Percentiles rank a stretch among this genome's conserved stretches.
phyloP scores from a whole-genome alignment of 768 basidiomycete species.

The Russula olivacea region DNA sequence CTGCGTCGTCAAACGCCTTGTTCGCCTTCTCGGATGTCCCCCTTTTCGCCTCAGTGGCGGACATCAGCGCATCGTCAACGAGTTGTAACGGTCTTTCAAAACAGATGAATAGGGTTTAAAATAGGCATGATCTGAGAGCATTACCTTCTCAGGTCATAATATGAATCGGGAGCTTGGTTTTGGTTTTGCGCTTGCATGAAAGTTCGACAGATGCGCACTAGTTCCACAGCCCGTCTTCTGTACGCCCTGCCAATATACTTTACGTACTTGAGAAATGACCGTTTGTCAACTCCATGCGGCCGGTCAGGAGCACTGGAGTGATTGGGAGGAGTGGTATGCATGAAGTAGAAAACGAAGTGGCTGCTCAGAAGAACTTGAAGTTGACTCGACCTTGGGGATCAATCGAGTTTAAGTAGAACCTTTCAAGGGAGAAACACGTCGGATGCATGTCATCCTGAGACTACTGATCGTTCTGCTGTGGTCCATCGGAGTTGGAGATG shows the following conservation, averaged over 20 bases:
- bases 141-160: background rate
- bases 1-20: background rate
- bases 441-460: background rate
- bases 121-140: background rate
- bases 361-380: background rate
- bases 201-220: background rate
- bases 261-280: background rate
- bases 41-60: background rate
- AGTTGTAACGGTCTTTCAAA: background rate
- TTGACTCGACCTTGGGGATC: background rate
- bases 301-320: background rate
- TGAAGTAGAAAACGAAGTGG: background rate
- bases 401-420: background rate
- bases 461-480: background rate
- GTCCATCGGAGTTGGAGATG: no score
- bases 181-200: background rate
- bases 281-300: background rate
- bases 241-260: conserved; percentile 5
- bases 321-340: background rate
- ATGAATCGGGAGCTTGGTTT: background rate
- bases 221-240: conserved; percentile 1
- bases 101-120: background rate
- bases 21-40: background rate
- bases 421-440: background rate
- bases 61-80: background rate